Base-by-base conservation (phyloP, 2,329 filamentous ascomycete genomes). In the Ophiostoma novo-ulmi region DNA sequence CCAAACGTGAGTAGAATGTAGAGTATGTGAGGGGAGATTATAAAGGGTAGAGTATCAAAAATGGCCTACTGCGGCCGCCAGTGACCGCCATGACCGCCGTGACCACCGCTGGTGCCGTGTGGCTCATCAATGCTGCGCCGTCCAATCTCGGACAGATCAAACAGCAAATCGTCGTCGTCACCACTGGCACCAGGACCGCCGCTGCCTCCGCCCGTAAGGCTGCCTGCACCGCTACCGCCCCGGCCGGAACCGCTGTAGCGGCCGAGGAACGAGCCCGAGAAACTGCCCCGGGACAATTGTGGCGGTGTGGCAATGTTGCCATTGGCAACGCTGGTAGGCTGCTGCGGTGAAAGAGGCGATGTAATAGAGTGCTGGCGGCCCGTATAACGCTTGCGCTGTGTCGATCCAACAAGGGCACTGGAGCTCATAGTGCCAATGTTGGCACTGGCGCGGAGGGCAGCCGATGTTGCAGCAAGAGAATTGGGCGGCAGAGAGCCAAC, bases 91-190 rank as follows among this genome's bases (percentile, higher is more conserved):
- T 26, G 26, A 2, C 1, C 26, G 26, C 26, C 26, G 31, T 68
- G 67, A 13, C 48, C 58, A 17, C n/a, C 58, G 17, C 38, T 39
- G 11, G 10, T 13, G 17, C 55, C 44, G 35, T 81, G 78, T 1
- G 78, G 80, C 73, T 89, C 87, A 74, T 89, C 87, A 8, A 89
- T 77, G 74, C 86, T 89, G 73, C 85, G 82, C 73, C 87, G 63
- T 13, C 63, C 76, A 91, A 85, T 41, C 78, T 92, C 90, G 48
- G 88, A 91, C 83, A 92, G 87, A 73, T 90, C 88, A 78, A 92
- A 92, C 11, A 92, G 82, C 11, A 92, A 78, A 0, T 88, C 88
- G 75, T 92, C 90, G 70, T 91, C 90, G 72, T 90, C 88, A 36
- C 70, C 69, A n/a, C 52, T n/a, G n/a, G 61, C 64, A 10, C 66